A percentile compares a stretch with the other conserved stretches of the same genome.
These are phyloP conservation scores for Colletotrichum tropicicola DNA, from an alignment of 2,329 filamentous ascomycete species.

Conservation along the genomic window DNA sequence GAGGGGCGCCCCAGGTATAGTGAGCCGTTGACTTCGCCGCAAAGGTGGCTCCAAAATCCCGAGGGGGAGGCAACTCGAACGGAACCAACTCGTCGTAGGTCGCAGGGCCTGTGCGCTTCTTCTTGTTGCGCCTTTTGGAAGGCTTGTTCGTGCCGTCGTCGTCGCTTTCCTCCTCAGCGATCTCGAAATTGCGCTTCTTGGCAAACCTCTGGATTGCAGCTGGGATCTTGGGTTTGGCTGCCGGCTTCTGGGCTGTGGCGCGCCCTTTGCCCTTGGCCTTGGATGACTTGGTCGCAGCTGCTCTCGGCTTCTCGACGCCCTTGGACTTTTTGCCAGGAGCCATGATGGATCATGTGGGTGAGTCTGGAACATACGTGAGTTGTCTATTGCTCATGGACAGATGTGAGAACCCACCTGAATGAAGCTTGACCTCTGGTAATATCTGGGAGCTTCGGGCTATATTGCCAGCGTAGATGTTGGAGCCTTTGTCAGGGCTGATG, in stretches of 20 bases:
- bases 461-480: no score
- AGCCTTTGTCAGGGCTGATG: no score
- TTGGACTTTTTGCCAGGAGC: neutral
- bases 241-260: neutral
- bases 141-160: conserved; percentile 10
- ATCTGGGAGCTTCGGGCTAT: no score
- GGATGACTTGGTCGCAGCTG: neutral
- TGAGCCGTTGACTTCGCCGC: conserved; percentile 21
- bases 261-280: neutral
- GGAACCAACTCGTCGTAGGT: neutral
- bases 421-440: no score
- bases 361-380: neutral
- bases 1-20: conserved; percentile 14
- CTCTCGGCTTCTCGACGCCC: neutral
- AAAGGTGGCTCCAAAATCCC: conserved; percentile 10
- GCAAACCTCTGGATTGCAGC: no score
- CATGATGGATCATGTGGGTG: neutral
- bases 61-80: conserved; percentile 7
- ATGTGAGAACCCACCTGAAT: neutral
- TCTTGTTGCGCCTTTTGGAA: neutral
- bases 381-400: neutral
- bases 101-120: neutral
- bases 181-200: neutral
- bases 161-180: neutral
- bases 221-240: neutral